A percentile compares a stretch with the other conserved stretches of the same genome.
phyloP scores from a whole-genome alignment of 495 filamentous ascomycete genomes.

The Talaromyces borbonicus region DNA sequence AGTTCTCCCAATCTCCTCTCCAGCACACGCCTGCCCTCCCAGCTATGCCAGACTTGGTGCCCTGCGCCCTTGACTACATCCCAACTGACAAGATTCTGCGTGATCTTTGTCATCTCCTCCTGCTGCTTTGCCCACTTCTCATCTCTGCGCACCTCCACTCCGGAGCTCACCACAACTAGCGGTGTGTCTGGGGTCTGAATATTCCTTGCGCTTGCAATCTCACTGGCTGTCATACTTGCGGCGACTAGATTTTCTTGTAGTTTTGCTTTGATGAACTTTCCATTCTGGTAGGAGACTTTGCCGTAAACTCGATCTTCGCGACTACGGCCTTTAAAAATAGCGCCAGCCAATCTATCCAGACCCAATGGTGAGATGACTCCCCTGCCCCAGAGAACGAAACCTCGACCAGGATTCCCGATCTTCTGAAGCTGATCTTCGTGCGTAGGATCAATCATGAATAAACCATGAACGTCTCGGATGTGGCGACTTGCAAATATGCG shows the following conservation, averaged over 20 bases:
- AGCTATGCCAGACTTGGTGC: slow-evolving; percentile 73
- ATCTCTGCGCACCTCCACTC: slow-evolving; percentile 44
- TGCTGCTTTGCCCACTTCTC: slow-evolving; percentile 70
- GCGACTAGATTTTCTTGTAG: slow-evolving; percentile 90
- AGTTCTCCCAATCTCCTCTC: slow-evolving; percentile 58
- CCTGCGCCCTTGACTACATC: slow-evolving; percentile 77
- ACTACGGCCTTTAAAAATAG: slow-evolving; percentile 66
- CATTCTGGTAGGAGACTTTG: slow-evolving; percentile 62
- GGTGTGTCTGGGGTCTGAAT: slow-evolving; percentile 69
- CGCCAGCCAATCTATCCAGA: slow-evolving; percentile 64
- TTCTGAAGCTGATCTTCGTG: slow-evolving; percentile 70
- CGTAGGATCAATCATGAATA: slow-evolving; percentile 77
- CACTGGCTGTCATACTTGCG: slow-evolving; percentile 66
- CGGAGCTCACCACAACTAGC: slow-evolving; percentile 74
- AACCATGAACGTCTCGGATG: slow-evolving; percentile 55
- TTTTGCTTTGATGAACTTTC: slow-evolving; percentile 75
- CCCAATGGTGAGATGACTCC: slow-evolving; percentile 81
- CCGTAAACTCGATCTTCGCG: slow-evolving; percentile 83
- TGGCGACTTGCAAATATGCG: slow-evolving; percentile 84
- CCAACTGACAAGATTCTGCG: slow-evolving; percentile 68
- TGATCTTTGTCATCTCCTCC: slow-evolving; percentile 70
- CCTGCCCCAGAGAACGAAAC: slow-evolving; percentile 76
- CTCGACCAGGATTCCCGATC: slow-evolving; percentile 55
- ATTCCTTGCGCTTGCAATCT: slow-evolving; percentile 61
- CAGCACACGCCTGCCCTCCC: slow-evolving; percentile 57